Conservation (phyloP, 305 asterid species). For the Caryopteris hybrid region DNA sequence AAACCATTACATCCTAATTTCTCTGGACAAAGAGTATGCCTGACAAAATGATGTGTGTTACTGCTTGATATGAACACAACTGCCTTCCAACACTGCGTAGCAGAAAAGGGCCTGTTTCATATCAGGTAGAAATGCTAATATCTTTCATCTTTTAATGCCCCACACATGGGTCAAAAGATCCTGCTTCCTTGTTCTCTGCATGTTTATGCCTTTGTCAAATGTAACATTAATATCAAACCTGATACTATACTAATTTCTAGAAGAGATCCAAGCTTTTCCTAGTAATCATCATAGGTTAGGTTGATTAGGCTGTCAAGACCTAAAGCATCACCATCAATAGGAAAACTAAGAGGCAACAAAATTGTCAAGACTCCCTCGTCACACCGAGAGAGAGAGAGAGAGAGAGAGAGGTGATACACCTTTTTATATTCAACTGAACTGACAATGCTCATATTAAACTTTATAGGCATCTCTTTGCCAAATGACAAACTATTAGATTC, state of each 20-base stretch:
- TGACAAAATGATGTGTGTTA: not conserved
- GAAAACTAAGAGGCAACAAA: not conserved
- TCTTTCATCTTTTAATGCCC: not conserved
- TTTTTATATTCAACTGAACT: too few relatives aligned
- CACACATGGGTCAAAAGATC: not conserved
- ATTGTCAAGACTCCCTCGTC: not conserved
- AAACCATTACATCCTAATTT: not conserved
- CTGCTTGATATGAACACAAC: not conserved
- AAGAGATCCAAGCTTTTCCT: not conserved
- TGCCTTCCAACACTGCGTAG: not conserved
- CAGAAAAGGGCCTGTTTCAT: not conserved
- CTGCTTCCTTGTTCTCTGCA: not conserved
- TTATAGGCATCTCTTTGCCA: not conserved
- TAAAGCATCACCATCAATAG: not conserved
- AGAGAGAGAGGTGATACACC: too few relatives aligned
- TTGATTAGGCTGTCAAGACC: not conserved
- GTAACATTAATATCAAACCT: not conserved
- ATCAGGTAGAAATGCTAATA: not conserved
- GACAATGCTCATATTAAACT: not conserved
- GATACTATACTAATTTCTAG: not conserved
- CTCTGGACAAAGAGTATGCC: not conserved
- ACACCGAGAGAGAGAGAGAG: too few relatives aligned
- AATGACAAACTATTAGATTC: not conserved
- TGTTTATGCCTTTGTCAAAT: not conserved
- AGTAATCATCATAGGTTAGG: not conserved